Evolutionary conservation across 306 rosid species (phyloP).

Genomic region (Ormosia semicastrata): DNA sequence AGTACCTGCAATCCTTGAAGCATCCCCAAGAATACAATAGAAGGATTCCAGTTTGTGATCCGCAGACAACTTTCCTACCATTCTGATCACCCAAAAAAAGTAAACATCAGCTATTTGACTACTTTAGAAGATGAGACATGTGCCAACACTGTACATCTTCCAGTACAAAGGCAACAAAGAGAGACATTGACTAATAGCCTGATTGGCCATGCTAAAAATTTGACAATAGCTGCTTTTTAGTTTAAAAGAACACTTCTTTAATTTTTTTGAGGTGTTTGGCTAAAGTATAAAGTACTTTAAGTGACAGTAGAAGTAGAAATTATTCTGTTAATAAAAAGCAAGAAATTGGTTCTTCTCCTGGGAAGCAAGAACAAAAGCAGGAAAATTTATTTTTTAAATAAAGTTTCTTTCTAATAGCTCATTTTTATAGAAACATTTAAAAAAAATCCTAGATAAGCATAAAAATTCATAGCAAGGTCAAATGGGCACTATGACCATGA

Average conservation of each 20-base stretch:
- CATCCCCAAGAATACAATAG: slow-evolving; percentile 87
- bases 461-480: background rate
- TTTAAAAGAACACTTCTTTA: background rate
- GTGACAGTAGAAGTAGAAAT: background rate
- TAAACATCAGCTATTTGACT: background rate
- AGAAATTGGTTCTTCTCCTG: background rate
- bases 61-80: slow-evolving; percentile 87
- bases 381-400: background rate
- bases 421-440: background rate
- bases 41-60: slow-evolving; percentile 73
- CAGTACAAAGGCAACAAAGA: background rate
- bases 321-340: background rate
- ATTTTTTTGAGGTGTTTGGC: background rate
- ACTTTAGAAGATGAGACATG: background rate
- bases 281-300: background rate
- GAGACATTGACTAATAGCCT: background rate
- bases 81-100: slow-evolving; percentile 48
- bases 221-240: background rate
- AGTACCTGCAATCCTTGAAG: slow-evolving; percentile 90
- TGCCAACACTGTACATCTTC: background rate
- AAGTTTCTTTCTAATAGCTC: background rate
- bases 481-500: background rate
- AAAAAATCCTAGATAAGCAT: background rate
- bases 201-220: background rate
- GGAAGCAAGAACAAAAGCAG: background rate